These are phyloP conservation scores for Umbelopsis sp. DNA, from an alignment of 192 early-diverging fungal species.

Conservation along the genomic window DNA sequence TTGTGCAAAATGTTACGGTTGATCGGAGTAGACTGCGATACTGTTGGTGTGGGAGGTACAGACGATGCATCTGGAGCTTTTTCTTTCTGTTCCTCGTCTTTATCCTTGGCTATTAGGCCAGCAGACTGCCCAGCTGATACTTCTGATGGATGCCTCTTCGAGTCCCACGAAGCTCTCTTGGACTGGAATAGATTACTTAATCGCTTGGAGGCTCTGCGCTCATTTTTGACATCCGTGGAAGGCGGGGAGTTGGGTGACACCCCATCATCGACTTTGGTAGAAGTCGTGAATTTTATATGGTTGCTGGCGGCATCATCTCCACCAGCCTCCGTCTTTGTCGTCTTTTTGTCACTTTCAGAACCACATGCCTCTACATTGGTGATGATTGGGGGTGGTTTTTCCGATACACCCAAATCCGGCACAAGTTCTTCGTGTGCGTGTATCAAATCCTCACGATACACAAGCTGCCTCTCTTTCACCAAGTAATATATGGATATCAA, in stretches of 20 bases:
- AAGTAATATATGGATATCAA: slow-evolving; percentile 86
- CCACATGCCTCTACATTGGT: background rate
- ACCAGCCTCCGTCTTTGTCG: background rate
- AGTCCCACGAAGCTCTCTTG: background rate
- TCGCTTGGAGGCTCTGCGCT: background rate
- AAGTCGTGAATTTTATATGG: background rate
- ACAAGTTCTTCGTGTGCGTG: background rate
- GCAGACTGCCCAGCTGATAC: background rate
- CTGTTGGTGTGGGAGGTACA: background rate
- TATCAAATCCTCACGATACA: background rate
- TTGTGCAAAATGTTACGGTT: background rate
- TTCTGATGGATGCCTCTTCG: background rate
- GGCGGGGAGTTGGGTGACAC: background rate
- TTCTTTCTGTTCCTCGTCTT: background rate
- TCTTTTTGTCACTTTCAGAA: background rate
- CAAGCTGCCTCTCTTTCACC: slow-evolving; percentile 52
- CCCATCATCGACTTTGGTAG: background rate
- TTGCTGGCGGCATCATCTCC: background rate
- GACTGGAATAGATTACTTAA: background rate
- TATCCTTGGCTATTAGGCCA: background rate
- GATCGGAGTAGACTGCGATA: background rate
- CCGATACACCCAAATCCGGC: background rate
- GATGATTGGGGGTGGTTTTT: background rate
- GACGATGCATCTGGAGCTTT: background rate
- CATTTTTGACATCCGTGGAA: background rate